Conservation (phyloP, 2,329 filamentous ascomycete species). For the Neospermospora avenae region DNA sequence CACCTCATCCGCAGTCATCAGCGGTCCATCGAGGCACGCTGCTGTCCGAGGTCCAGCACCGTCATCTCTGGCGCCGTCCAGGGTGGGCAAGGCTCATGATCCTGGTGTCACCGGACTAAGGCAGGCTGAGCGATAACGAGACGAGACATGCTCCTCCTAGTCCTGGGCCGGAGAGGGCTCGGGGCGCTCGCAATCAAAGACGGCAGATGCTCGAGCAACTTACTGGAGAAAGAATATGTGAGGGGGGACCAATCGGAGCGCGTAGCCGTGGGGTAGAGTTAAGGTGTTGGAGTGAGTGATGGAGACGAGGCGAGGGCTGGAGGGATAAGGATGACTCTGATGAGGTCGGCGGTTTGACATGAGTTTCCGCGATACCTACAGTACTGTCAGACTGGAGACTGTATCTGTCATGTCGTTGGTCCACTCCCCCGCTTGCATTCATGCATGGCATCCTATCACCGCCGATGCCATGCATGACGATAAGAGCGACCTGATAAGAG, state of each 20-base stretch:
- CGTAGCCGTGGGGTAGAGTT: background rate
- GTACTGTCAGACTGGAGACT: no score
- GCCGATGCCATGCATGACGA: constrained; percentile 6
- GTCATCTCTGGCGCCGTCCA: constrained; percentile 3
- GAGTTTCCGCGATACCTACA: background rate
- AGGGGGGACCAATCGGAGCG: background rate
- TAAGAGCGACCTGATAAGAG: constrained; percentile 1
- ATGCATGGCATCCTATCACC: no score
- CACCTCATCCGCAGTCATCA: background rate
- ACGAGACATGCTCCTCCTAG: background rate
- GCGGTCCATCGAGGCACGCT: constrained; percentile 1
- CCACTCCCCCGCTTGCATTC: constrained; percentile 1
- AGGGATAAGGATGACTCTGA: background rate
- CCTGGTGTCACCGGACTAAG: constrained; percentile 12
- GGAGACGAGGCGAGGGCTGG: background rate
- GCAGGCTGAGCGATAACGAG: background rate
- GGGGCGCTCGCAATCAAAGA: no score
- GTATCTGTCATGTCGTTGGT: background rate
- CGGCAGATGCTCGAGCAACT: no score
- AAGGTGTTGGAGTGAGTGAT: no score
- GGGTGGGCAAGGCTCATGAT: constrained; percentile 6
- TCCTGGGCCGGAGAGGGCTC: no score
- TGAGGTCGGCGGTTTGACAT: background rate
- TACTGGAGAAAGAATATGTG: no score
- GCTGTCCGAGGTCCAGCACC: background rate